A percentile compares a stretch with the other conserved stretches of the same genome.
Conservation (phyloP, 352 stramenopile genomes). For the Globisporangium polare region DNA sequence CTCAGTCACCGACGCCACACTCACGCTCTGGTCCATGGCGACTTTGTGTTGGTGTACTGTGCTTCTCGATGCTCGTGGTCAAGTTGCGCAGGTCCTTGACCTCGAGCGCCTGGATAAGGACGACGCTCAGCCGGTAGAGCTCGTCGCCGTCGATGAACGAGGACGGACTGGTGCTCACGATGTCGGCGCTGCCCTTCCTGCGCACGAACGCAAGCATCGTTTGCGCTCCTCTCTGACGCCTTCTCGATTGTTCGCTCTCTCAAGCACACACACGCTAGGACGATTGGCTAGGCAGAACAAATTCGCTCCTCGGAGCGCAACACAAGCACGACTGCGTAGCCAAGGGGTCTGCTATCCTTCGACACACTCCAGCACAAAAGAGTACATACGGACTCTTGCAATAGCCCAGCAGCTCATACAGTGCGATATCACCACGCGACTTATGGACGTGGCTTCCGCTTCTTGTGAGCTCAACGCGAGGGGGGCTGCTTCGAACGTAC, state of each 20-base stretch:
- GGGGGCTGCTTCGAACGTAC: background rate
- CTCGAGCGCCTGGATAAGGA: too few species aligned
- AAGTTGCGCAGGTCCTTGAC: too few species aligned
- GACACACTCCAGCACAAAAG: too few species aligned
- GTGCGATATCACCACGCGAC: background rate
- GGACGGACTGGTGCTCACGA: constrained; percentile 15
- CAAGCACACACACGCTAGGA: background rate
- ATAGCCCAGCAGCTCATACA: background rate
- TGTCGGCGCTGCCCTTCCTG: constrained; percentile 18
- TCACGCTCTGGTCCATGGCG: too few species aligned
- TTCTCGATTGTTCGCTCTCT: background rate
- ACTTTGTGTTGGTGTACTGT: too few species aligned
- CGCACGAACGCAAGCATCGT: constrained; percentile 15
- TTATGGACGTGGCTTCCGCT: background rate
- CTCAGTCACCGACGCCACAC: too few species aligned
- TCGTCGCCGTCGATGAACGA: constrained; percentile 15
- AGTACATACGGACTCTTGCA: background rate
- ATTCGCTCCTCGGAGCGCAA: too few species aligned
- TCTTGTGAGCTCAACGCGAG: background rate
- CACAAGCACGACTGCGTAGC: too few species aligned
- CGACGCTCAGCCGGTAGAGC: constrained; percentile 4
- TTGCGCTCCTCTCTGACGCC: background rate
- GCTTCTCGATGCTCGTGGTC: too few species aligned
- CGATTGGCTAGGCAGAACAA: background rate
- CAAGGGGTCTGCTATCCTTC: too few species aligned